These are phyloP conservation scores for Pelargonium fulgidum DNA, from an alignment of 441 rosid genomes.

Conservation along the genomic window DNA sequence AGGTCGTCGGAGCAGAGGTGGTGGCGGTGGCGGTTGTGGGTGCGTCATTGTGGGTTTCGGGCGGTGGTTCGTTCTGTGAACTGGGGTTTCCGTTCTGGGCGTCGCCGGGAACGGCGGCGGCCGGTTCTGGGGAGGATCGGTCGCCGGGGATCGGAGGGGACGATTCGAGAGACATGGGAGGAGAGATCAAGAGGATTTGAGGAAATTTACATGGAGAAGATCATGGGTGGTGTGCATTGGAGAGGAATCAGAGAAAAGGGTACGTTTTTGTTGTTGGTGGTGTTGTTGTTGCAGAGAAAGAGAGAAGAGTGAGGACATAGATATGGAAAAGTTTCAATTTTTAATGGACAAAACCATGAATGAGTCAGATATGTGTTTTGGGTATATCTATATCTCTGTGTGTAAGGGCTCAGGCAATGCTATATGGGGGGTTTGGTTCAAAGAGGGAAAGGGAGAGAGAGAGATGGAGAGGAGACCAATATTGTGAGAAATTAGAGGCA, in stretches of 20 bases:
- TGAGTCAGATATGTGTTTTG: not conserved
- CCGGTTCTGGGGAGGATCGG: slow-evolving; percentile 21
- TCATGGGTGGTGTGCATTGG: slow-evolving; percentile 36
- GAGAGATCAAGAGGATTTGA: slow-evolving; percentile 42
- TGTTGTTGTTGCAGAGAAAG: not conserved
- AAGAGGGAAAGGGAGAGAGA: not conserved
- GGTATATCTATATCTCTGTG: not conserved
- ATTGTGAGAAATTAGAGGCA: not conserved
- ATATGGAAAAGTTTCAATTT: not conserved
- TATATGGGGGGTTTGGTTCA: not conserved
- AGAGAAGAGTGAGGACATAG: not conserved
- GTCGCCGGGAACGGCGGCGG: slow-evolving; percentile 12
- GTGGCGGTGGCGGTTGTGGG: slow-evolving; percentile 15
- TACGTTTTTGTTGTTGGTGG: too few species aligned
- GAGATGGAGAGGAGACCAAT: not conserved
- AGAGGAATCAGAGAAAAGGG: slow-evolving; percentile 4
- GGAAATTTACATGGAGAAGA: slow-evolving; percentile 33
- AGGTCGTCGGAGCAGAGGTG: slow-evolving; percentile 22
- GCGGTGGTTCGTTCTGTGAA: slow-evolving; percentile 15
- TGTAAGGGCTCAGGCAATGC: not conserved
- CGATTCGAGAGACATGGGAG: slow-evolving; percentile 45
- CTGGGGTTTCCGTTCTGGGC: slow-evolving; percentile 29
- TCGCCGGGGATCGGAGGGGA: slow-evolving; percentile 50
- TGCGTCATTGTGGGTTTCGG: slow-evolving; percentile 12
- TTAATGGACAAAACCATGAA: not conserved